Evolutionary conservation across 73 alveolate species (phyloP), one percentile per base, ranked within the genome.

Genomic region (Breviolum minutum): DNA sequence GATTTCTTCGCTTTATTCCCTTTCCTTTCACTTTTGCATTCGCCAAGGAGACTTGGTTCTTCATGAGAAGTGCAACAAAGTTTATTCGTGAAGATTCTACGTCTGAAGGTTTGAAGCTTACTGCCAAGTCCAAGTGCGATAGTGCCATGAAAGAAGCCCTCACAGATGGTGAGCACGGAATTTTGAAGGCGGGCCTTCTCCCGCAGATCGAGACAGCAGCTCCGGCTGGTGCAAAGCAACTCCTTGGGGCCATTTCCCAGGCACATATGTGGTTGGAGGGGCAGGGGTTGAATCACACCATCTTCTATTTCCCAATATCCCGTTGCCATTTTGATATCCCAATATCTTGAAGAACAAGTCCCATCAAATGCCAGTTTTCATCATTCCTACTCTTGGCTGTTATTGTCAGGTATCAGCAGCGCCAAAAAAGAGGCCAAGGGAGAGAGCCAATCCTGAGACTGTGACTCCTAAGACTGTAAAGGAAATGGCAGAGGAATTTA

Each of bases 11-110:
- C 63, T 5, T 13, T 17, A 66, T 13, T 13, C 17, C 74, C 74
- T 66, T 17, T 66, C 11, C 11, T 13, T 11, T 66, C 24, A 13
- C 24, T 66, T 66, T 11, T 13, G 17, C 17, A 17, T 11, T 11
- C 74, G 63, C 86, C 29, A 14, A 76, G 86, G 86, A 76, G 26
- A 27, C 63, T 63, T 76, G 86, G 86, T 76, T 27, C 86, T 76
- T 76, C 86, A 76, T 76, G 86, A 24, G 86, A 24, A 8, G 63
- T 5, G 86, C 40, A 24, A 7, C 24, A n/a, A 76, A 76, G 26
- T 11, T 76, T 20, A n/a, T 27, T 10, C 12, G 86, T 7, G 7
- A 27, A 24, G 86, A 76, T 29, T 16, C 6, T 60, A 76, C 86
- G 12, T 27, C 7, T 10, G 86, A 76, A 76, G 61, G 63, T 29